phyloP scores from a whole-genome alignment of 2,329 filamentous ascomycete genomes.

The Helminthosporium solani region DNA sequence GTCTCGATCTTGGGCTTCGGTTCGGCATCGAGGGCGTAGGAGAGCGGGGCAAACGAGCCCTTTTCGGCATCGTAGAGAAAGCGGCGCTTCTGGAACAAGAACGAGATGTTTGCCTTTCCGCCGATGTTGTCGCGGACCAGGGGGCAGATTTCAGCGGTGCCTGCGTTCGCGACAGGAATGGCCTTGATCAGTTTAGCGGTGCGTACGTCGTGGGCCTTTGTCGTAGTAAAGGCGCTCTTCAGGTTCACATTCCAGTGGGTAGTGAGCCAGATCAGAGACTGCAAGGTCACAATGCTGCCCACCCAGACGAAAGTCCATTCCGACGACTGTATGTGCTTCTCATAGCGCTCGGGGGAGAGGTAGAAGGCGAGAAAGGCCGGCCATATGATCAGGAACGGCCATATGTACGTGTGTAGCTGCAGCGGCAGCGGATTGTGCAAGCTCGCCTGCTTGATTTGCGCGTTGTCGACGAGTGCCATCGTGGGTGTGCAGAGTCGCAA shows the following conservation, averaged over 20 bases:
- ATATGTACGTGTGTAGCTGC: constrained; percentile 83
- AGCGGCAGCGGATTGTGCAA: constrained; percentile 83
- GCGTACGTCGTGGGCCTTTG: constrained; percentile 66
- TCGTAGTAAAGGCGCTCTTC: constrained; percentile 77
- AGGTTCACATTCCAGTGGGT: constrained; percentile 97
- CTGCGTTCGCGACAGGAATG: constrained; percentile 84
- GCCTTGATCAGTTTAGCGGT: constrained; percentile 89
- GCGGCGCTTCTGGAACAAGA: constrained; percentile 96
- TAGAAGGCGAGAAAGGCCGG: constrained; percentile 89
- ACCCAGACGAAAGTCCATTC: constrained; percentile 99
- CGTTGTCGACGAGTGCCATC: constrained; percentile 79
- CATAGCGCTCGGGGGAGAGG: constrained; percentile 78
- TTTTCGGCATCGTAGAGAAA: constrained; percentile 78
- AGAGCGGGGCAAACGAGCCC: constrained; percentile 76
- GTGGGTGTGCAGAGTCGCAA: constrained; percentile 22
- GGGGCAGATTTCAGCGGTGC: constrained; percentile 81
- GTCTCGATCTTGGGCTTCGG: constrained; percentile 75
- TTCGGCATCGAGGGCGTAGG: constrained; percentile 80
- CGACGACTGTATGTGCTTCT: constrained; percentile 85
- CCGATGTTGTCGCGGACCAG: constrained; percentile 75
- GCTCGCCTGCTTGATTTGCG: constrained; percentile 83
- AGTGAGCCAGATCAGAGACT: constrained; percentile 89
- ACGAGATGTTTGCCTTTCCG: constrained; percentile 76
- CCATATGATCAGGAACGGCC: constrained; percentile 91
- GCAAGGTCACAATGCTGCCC: constrained; percentile 81